Percentiles rank a stretch among this genome's conserved stretches.
Conservation (phyloP, 306 rosid species). For the Malus sylvestris region DNA sequence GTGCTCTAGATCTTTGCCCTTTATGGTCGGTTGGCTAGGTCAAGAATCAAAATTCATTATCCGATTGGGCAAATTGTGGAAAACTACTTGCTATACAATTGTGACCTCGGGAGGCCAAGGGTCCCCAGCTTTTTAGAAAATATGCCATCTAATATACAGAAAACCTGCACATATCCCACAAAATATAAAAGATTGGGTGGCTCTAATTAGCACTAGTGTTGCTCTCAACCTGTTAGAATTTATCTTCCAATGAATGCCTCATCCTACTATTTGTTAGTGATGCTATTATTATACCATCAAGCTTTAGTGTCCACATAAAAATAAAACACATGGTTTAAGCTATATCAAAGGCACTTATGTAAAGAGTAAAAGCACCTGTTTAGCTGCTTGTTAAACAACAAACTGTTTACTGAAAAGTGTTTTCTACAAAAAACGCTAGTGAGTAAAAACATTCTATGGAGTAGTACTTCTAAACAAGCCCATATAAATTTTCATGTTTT, state of each 20-base stretch:
- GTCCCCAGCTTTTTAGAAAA: neutral
- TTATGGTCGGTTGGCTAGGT: conserved; percentile 15
- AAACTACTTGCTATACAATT: neutral
- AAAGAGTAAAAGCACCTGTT: no score
- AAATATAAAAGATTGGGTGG: neutral
- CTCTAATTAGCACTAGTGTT: neutral
- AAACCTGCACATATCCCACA: neutral
- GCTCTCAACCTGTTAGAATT: neutral
- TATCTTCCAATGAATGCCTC: neutral
- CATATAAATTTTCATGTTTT: no score
- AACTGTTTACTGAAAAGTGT: no score
- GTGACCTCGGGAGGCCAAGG: neutral
- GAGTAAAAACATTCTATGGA: no score
- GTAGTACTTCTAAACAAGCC: no score
- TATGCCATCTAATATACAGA: neutral
- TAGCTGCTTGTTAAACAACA: no score
- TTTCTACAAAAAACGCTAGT: no score
- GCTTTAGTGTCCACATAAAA: neutral
- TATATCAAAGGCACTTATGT: no score
- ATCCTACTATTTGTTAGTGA: neutral
- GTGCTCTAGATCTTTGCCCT: neutral
- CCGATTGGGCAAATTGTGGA: conserved; percentile 6
- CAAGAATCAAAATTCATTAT: neutral
- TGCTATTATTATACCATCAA: neutral
- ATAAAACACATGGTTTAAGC: neutral